phyloP scores from a whole-genome alignment of 2,329 filamentous ascomycete genomes.

The Peltaster fructicola region DNA sequence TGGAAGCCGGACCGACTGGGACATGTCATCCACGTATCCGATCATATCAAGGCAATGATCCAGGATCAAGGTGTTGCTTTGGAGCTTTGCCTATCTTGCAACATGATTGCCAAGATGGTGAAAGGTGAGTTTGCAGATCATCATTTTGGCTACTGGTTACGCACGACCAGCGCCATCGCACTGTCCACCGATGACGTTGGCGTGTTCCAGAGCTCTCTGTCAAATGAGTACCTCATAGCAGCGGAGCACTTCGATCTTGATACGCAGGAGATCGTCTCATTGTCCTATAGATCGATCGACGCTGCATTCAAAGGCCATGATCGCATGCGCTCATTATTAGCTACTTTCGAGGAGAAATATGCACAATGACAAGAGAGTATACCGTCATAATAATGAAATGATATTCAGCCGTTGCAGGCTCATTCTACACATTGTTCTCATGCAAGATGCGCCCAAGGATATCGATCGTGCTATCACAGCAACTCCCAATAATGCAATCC shows the following conservation, averaged over 20 bases:
- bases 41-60: slow-evolving; percentile 40
- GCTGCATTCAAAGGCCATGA: slow-evolving; percentile 48
- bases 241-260: slow-evolving; percentile 49
- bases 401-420: too few species aligned
- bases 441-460: too few species aligned
- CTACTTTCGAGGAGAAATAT: too few species aligned
- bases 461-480: too few species aligned
- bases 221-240: slow-evolving; percentile 59
- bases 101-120: slow-evolving; percentile 60
- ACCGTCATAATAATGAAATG: too few species aligned
- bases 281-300: slow-evolving; percentile 45
- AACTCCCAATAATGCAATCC: too few species aligned
- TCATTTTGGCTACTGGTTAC: slow-evolving; percentile 59
- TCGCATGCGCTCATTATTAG: too few species aligned
- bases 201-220: slow-evolving; percentile 58
- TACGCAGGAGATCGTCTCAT: slow-evolving; percentile 28
- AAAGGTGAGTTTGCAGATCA: slow-evolving; percentile 47
- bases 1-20: slow-evolving; percentile 54
- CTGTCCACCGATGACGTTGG: slow-evolving; percentile 76
- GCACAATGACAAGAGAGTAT: too few species aligned
- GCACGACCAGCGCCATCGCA: slow-evolving; percentile 40
- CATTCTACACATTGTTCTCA: too few species aligned
- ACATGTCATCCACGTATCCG: slow-evolving; percentile 60
- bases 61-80: slow-evolving; percentile 39
- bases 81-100: slow-evolving; percentile 66